phyloP scores from a whole-genome alignment of 441 rosid genomes.

The Hura crepitans region DNA sequence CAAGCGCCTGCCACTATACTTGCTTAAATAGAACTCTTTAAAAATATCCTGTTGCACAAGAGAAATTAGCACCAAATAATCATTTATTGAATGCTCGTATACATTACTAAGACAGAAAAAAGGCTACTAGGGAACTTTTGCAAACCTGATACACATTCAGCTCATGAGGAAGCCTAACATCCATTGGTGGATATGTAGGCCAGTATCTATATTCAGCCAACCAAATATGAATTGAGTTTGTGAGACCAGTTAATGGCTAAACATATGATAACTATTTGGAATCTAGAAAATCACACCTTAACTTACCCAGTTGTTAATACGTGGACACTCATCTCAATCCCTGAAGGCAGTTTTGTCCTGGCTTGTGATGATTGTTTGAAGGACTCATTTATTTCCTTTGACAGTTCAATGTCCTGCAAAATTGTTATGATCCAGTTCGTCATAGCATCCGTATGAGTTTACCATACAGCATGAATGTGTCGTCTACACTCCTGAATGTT shows the following conservation, averaged over 20 bases:
- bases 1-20: slow-evolving; percentile 92
- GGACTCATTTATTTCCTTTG: slow-evolving; percentile 97
- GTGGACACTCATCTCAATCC: slow-evolving; percentile 98
- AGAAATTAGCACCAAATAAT: slow-evolving; percentile 14
- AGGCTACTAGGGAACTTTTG: slow-evolving; percentile 15
- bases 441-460: background rate
- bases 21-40: slow-evolving; percentile 94
- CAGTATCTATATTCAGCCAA: slow-evolving; percentile 67
- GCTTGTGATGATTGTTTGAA: slow-evolving; percentile 98
- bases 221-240: slow-evolving; percentile 20
- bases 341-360: slow-evolving; percentile 91
- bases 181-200: slow-evolving; percentile 99
- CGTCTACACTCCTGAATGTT: no score
- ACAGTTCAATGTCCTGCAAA: slow-evolving; percentile 87
- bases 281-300: slow-evolving; percentile 19
- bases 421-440: background rate
- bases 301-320: slow-evolving; percentile 94
- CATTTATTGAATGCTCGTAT: background rate
- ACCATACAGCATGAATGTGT: no score
- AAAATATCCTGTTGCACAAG: slow-evolving; percentile 69
- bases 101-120: background rate
- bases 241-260: slow-evolving; percentile 7
- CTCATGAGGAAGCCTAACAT: slow-evolving; percentile 97
- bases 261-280: slow-evolving; percentile 4
- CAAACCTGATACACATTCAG: slow-evolving; percentile 94